phyloP scores from a whole-genome alignment of 73 alveolate species.

The Paramecium pentaurelia region DNA sequence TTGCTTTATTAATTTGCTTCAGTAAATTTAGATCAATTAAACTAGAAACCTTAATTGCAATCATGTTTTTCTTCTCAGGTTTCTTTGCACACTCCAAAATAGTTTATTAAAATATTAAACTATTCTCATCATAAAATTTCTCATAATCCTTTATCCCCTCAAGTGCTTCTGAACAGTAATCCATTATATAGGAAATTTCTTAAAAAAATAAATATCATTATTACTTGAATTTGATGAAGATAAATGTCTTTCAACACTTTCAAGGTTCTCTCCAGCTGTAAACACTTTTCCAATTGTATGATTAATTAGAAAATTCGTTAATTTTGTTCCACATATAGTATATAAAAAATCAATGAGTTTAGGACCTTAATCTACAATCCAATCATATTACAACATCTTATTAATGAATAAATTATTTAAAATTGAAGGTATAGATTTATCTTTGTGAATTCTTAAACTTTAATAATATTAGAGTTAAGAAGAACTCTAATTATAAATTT shows the following conservation, averaged over 20 bases:
- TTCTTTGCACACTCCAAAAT: constrained; percentile 7
- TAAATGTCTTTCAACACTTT: not conserved
- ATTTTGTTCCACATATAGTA: not conserved
- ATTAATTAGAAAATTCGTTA: not conserved
- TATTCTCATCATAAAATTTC: constrained; percentile 40
- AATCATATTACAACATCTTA: not conserved
- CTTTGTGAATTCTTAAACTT: constrained; percentile 13
- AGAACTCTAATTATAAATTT: not conserved
- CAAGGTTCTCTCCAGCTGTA: constrained; percentile 38
- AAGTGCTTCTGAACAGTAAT: constrained; percentile 60
- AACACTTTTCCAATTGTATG: constrained; percentile 22
- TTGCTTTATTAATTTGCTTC: constrained; percentile 28
- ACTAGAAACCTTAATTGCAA: constrained; percentile 49
- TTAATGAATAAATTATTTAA: not conserved
- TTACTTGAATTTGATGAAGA: not conserved
- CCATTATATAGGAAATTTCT: constrained; percentile 28
- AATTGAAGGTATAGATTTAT: not conserved
- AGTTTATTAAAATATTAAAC: constrained; percentile 7
- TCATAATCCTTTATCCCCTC: constrained; percentile 43
- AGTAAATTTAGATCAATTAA: constrained; percentile 32
- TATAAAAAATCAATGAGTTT: not conserved
- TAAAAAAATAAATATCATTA: not conserved
- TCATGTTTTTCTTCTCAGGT: not conserved
- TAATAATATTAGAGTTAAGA: not conserved
- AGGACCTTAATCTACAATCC: constrained; percentile 11